A percentile compares a stretch with the other conserved stretches of the same genome.
These are phyloP conservation scores for Goffeauzyma gilvescens DNA, from an alignment of 768 basidiomycete species.

Conservation along the genomic window DNA sequence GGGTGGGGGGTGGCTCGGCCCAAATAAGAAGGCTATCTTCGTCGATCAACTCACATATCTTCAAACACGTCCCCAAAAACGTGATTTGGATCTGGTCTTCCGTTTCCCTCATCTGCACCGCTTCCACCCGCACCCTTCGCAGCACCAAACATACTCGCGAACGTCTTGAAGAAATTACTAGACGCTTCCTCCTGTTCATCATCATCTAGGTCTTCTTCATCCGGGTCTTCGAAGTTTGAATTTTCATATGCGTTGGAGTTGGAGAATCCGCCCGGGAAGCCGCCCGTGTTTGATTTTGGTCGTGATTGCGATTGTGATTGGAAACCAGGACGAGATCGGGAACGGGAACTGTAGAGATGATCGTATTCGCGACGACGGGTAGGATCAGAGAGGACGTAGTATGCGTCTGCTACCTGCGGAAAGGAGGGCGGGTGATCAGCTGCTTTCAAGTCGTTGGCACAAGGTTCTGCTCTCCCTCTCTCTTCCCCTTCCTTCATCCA, in stretches of 20 bases:
- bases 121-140: slow-evolving; percentile 25
- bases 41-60: slow-evolving; percentile 51
- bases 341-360: slow-evolving; percentile 14
- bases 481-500: too few species aligned
- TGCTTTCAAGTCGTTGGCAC: too few species aligned
- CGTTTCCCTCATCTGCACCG: neutral
- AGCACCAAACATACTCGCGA: slow-evolving; percentile 50
- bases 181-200: slow-evolving; percentile 38
- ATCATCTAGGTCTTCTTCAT: slow-evolving; percentile 7
- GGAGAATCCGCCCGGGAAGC: slow-evolving; percentile 11
- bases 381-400: slow-evolving; percentile 74
- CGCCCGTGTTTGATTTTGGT: neutral
- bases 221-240: too few species aligned
- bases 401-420: slow-evolving; percentile 77
- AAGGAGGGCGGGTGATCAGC: slow-evolving; percentile 1
- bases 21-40: too few species aligned
- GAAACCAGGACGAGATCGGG: too few species aligned
- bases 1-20: too few species aligned
- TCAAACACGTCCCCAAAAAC: slow-evolving; percentile 83
- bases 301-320: too few species aligned
- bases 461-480: too few species aligned
- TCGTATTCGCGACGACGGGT: slow-evolving; percentile 35
- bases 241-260: too few species aligned
- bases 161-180: slow-evolving; percentile 55
- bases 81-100: slow-evolving; percentile 52